phyloP scores from a whole-genome alignment of 2,329 filamentous ascomycete species.

The Botrytis fabae region DNA sequence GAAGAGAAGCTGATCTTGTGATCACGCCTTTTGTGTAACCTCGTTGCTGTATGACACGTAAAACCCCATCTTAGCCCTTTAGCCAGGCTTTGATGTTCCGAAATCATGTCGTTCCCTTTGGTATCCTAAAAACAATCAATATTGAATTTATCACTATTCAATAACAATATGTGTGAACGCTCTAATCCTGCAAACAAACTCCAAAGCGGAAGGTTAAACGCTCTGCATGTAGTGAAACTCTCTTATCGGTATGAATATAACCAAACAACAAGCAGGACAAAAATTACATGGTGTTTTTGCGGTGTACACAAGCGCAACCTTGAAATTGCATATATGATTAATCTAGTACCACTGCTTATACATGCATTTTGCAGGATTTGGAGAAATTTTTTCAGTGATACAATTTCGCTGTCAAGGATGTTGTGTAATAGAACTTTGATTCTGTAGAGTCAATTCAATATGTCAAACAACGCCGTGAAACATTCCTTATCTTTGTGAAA shows the following conservation, averaged over 20 bases:
- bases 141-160: neutral
- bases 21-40: neutral
- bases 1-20: slow-evolving; percentile 1
- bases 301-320: neutral
- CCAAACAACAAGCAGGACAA: neutral
- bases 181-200: neutral
- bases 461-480: slow-evolving; percentile 9
- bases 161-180: neutral
- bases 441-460: neutral
- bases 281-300: neutral
- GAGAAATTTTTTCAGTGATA: neutral
- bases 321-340: slow-evolving; percentile 7
- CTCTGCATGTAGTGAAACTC: slow-evolving; percentile 7
- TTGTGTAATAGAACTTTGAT: neutral
- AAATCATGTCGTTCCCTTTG: neutral
- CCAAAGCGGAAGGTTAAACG: slow-evolving; percentile 6
- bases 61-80: neutral
- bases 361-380: neutral
- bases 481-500: slow-evolving; percentile 8
- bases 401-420: slow-evolving; percentile 1
- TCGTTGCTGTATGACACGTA: slow-evolving; percentile 2
- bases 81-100: slow-evolving; percentile 6
- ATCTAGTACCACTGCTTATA: neutral
- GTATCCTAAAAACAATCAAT: neutral
- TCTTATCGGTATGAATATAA: neutral